These are phyloP conservation scores for Spinacia oleracea DNA, from an alignment of 179 eudicot species.

Conservation along the genomic window DNA sequence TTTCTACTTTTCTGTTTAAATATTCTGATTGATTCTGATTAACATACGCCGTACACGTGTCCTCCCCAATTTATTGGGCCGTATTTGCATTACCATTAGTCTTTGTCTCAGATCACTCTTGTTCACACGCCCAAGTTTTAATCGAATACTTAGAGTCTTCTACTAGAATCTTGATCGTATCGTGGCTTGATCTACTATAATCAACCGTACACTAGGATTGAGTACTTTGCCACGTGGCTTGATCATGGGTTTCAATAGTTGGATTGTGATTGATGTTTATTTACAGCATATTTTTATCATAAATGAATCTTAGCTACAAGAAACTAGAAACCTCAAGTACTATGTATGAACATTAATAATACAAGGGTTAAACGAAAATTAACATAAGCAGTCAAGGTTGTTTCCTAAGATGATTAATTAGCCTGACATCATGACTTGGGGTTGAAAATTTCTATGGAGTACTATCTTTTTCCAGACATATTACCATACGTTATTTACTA, in stretches of 20 bases:
- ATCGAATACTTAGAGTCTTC: background rate
- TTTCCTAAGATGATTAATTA: too few species aligned
- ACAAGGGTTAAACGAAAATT: too few species aligned
- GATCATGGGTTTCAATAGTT: background rate
- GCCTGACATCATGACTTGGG: too few species aligned
- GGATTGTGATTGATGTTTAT: conserved; percentile 13
- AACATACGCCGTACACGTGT: conserved; percentile 20
- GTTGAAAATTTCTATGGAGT: too few species aligned
- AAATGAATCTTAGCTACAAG: background rate
- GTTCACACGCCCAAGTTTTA: background rate
- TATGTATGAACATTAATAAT: too few species aligned
- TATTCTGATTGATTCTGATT: background rate
- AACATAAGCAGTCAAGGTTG: too few species aligned
- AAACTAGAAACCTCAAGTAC: too few species aligned
- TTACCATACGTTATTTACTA: too few species aligned
- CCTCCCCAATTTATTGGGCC: background rate
- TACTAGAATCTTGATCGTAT: background rate
- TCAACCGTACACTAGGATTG: background rate
- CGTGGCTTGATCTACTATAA: too few species aligned
- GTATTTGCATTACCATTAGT: background rate
- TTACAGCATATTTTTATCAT: background rate
- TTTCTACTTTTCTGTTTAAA: background rate
- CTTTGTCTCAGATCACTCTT: background rate
- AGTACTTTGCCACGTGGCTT: background rate
- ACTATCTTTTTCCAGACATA: too few species aligned